Evolutionary conservation across 208 protist species (phyloP).

Genomic region (Leishmania guyanensis): DNA sequence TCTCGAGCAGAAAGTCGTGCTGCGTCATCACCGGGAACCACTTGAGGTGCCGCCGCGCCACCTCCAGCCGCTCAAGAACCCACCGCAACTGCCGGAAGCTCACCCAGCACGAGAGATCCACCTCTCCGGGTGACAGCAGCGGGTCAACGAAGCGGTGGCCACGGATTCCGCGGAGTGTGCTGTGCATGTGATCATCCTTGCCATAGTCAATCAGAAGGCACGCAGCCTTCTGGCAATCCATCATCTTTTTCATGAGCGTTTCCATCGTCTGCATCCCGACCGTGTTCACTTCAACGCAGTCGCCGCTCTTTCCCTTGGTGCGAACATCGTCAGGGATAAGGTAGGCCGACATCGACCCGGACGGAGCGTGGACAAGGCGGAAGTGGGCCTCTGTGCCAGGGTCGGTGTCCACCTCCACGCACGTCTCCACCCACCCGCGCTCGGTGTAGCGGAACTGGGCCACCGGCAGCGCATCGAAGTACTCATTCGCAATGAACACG

Average conservation of each 20-base stretch:
- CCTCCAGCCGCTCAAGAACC: constrained; percentile 79
- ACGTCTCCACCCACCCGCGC: constrained; percentile 92
- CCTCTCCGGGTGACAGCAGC: constrained; percentile 88
- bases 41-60: constrained; percentile 80
- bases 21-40: constrained; percentile 88
- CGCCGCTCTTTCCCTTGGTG: constrained; percentile 61
- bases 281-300: constrained; percentile 87
- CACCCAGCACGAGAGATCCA: constrained; percentile 92
- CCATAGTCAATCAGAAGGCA: constrained; percentile 93
- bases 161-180: constrained; percentile 88
- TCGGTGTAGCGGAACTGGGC: constrained; percentile 93
- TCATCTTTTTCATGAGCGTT: constrained; percentile 85
- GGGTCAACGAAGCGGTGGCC: constrained; percentile 91
- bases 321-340: constrained; percentile 88
- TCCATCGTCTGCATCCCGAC: constrained; percentile 90
- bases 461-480: constrained; percentile 92
- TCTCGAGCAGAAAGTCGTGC: constrained; percentile 81
- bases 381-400: constrained; percentile 85
- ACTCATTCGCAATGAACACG: constrained; percentile 91
- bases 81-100: constrained; percentile 87
- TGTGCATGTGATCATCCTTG: constrained; percentile 92
- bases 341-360: constrained; percentile 83
- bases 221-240: constrained; percentile 80
- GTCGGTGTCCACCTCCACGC: constrained; percentile 90
- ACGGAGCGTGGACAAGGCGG: constrained; percentile 86